Base-by-base conservation (phyloP, 495 filamentous ascomycete genomes). In the Aspergillus egyptiacus region DNA sequence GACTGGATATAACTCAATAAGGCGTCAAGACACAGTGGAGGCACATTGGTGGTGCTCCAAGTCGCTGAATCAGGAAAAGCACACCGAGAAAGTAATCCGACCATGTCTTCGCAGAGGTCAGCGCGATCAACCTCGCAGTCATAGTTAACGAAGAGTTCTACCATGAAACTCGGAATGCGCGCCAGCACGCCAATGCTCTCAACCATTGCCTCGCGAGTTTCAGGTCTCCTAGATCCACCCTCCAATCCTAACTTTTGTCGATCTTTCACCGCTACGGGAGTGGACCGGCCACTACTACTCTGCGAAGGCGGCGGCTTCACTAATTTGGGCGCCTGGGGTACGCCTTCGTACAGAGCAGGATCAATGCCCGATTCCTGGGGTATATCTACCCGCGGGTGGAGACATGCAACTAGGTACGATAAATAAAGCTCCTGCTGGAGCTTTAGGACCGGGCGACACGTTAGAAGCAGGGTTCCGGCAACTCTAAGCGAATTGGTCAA, bases 41-140 rank as follows among this genome's bases (percentile, higher is more conserved):
- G 93, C 9, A 99, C 93, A 62, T 94, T 99, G 20, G 93, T 96
- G 0, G 93, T 99, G 64, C 93, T 99, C 93, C 93, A 99, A 18
- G 91, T 97, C 9, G 91, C 94, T 2, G 93, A 95, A 60, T 99
- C 93, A 6, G 93, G 93, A 56, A 99, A 89, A 8, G 93, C 93
- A 59, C 95, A 97, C 46, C 93, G 77, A 22, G 93, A 90, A 30
- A 99, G 75, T 30, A 99, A 68, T 2, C 93, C 91, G 35, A 99
- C 80, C 76, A 97, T 83, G 59, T 99, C 93, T 65, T 94, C 88
- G 58, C 94, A 99, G 2, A 99, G 66, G 66, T 97, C 93, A 28
- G 81, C 84, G 23, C 94, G 82, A 63, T 97, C 87, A 27, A 90
- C 83, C 55, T 96, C 91, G 54, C 91, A 97, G 67, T 99, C 93